phyloP scores from a whole-genome alignment of 2,329 filamentous ascomycete genomes.

The Fusarium papillatum region DNA sequence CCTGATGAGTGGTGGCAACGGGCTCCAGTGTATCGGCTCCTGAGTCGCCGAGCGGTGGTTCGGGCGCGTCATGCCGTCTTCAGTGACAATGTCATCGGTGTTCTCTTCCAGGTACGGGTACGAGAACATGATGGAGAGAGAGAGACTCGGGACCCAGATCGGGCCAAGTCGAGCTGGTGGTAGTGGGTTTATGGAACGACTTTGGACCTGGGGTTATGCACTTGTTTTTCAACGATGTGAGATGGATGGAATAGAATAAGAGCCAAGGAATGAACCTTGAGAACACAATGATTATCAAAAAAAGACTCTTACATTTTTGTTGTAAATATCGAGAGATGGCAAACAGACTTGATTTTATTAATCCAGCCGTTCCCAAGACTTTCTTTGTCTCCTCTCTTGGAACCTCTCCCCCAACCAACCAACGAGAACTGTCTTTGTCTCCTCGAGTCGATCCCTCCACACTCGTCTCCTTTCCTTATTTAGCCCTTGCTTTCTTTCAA shows the following conservation, averaged over 20 bases:
- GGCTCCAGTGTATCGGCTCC: neutral
- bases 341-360: neutral
- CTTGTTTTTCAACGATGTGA: neutral
- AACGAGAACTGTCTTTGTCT: constrained; percentile 23
- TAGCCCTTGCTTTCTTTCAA: constrained; percentile 8
- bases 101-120: neutral
- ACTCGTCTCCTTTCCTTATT: constrained; percentile 8
- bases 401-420: neutral
- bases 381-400: constrained; percentile 16
- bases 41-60: neutral
- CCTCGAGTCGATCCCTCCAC: neutral
- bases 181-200: neutral
- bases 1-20: neutral
- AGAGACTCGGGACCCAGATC: neutral
- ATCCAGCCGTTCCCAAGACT: neutral
- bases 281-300: neutral
- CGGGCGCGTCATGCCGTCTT: neutral
- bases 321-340: neutral
- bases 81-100: neutral
- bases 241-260: neutral
- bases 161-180: neutral
- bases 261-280: neutral
- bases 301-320: neutral
- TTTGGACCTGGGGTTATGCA: neutral
- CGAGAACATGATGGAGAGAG: neutral